Evolutionary conservation across 345 rosid genomes (phyloP).

Genomic region (Salix koriyanagi): DNA sequence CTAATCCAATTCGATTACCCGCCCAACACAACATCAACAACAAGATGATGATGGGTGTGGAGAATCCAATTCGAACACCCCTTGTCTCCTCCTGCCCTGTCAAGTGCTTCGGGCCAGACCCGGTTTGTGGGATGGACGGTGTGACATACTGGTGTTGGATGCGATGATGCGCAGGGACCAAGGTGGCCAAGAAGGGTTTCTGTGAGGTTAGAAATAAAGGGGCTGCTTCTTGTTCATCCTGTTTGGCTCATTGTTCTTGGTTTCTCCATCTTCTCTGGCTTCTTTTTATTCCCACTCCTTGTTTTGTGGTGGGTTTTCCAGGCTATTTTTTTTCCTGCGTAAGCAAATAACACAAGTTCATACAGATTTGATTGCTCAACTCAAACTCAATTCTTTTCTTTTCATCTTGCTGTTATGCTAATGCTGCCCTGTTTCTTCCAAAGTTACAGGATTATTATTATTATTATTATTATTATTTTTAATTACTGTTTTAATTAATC

Average conservation of each 20-base stretch:
- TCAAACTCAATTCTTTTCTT: neutral
- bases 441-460: neutral
- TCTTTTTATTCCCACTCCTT: slow-evolving; percentile 2
- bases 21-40: too few relatives aligned
- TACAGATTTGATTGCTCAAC: neutral
- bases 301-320: neutral
- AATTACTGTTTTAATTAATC: neutral
- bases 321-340: neutral
- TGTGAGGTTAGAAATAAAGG: slow-evolving; percentile 27
- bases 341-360: neutral
- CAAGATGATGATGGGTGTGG: too few relatives aligned
- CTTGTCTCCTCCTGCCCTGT: too few relatives aligned
- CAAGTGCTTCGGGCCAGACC: too few relatives aligned
- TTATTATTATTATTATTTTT: neutral
- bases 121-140: too few relatives aligned
- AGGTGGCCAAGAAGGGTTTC: slow-evolving; percentile 20
- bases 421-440: neutral
- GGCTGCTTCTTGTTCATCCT: slow-evolving; percentile 9
- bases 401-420: neutral
- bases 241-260: slow-evolving; percentile 22
- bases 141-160: too few relatives aligned
- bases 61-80: too few relatives aligned
- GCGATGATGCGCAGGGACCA: slow-evolving; percentile 7
- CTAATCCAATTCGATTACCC: too few relatives aligned
- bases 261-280: slow-evolving; percentile 7